Percentiles rank a stretch among this genome's conserved stretches.
Conservation (phyloP, 2,329 filamentous ascomycete species). For the Paecilomyces sp. region DNA sequence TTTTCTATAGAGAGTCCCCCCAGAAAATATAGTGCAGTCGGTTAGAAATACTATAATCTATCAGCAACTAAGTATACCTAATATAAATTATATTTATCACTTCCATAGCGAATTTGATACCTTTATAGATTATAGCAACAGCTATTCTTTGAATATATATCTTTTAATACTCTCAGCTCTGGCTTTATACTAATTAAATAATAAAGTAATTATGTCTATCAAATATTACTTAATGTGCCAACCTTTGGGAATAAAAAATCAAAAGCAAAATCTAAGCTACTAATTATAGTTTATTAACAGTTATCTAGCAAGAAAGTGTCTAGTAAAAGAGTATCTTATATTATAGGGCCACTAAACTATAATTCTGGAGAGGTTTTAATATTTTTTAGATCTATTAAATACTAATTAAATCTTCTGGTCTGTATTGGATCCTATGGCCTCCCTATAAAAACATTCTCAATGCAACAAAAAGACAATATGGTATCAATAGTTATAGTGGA, state of each 20-base stretch:
- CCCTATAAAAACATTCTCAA: neutral
- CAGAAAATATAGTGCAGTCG: neutral
- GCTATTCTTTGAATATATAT: neutral
- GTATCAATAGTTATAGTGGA: neutral
- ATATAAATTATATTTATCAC: neutral
- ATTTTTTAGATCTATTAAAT: neutral
- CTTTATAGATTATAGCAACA: neutral
- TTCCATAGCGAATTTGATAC: neutral
- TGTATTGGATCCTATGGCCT: neutral
- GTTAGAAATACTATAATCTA: neutral
- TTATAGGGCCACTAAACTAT: neutral
- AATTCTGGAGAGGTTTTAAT: neutral
- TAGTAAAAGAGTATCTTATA: neutral
- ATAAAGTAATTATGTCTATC: neutral
- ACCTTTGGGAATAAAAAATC: neutral
- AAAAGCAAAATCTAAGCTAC: neutral
- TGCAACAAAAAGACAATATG: neutral
- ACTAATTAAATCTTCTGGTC: neutral
- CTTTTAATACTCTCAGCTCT: neutral
- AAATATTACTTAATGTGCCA: neutral
- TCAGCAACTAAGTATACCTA: neutral
- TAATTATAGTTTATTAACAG: neutral
- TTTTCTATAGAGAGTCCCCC: neutral
- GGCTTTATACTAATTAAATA: neutral
- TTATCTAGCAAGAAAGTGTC: neutral